Evolutionary conservation across 2,329 filamentous ascomycete genomes (phyloP).

Genomic region (Hypoxylon sp.): DNA sequence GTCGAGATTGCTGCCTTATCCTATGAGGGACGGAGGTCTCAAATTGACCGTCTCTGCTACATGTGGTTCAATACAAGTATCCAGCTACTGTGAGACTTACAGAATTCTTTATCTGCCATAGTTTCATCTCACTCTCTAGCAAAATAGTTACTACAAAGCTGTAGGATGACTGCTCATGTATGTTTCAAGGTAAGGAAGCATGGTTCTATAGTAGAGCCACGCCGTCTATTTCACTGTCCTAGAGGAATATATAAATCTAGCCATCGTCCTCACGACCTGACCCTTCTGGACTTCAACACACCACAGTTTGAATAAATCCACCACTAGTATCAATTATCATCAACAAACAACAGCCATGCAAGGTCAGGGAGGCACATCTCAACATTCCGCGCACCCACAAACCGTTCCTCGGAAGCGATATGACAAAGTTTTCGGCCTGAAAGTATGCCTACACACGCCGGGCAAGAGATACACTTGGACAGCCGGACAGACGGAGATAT

Average conservation of each 20-base stretch:
- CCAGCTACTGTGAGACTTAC: neutral
- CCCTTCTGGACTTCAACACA: neutral
- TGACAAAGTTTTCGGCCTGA: neutral
- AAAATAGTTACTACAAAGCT: neutral
- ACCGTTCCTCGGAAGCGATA: neutral
- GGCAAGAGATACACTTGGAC: neutral
- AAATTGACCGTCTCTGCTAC: neutral
- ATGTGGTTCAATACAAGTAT: neutral
- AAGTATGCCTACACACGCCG: neutral
- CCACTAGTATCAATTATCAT: neutral
- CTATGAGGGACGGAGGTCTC: neutral
- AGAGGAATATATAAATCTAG: neutral
- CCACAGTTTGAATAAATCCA: neutral
- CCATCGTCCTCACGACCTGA: neutral
- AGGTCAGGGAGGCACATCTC: neutral
- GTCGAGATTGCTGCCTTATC: neutral
- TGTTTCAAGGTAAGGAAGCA: neutral
- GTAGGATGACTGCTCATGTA: neutral
- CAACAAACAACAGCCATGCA: neutral
- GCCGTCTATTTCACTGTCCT: neutral
- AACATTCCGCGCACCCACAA: neutral
- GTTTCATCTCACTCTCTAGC: neutral
- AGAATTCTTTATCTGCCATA: neutral
- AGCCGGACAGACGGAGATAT: neutral
- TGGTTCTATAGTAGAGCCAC: neutral